A percentile compares a stretch with the other conserved stretches of the same genome.
phyloP scores from a whole-genome alignment of 2,329 filamentous ascomycete species.

The Talaromyces sp. region DNA sequence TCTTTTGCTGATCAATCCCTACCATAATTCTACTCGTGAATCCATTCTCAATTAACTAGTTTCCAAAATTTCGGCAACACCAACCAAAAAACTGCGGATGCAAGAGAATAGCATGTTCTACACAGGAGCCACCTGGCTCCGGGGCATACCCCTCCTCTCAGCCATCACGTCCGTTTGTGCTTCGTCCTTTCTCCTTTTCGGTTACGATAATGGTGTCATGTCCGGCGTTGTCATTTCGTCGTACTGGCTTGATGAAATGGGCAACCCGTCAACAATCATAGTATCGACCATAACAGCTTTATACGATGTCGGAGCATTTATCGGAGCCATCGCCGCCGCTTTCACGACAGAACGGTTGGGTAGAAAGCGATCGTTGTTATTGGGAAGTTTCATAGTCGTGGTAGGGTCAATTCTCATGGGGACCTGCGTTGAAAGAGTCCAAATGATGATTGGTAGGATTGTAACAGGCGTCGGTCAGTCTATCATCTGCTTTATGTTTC shows the following conservation, averaged over 20 bases:
- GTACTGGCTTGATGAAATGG: slow-evolving; percentile 22
- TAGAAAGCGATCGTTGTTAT: slow-evolving; percentile 21
- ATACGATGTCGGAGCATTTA: slow-evolving; percentile 23
- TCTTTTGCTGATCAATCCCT: neutral
- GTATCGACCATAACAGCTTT: slow-evolving; percentile 27
- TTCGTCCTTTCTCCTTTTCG: slow-evolving; percentile 42
- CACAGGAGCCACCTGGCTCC: slow-evolving; percentile 15
- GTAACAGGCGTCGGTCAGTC: slow-evolving; percentile 20
- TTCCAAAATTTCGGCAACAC: neutral
- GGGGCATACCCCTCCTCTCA: slow-evolving; percentile 15
- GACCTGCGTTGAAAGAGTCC: slow-evolving; percentile 11
- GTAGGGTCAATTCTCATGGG: slow-evolving; percentile 21
- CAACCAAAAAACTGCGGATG: neutral
- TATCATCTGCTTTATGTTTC: neutral
- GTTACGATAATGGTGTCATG: slow-evolving; percentile 25
- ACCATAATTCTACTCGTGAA: neutral
- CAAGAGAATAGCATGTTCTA: neutral
- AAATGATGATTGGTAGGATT: slow-evolving; percentile 22
- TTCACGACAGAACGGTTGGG: slow-evolving; percentile 21
- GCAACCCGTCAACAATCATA: slow-evolving; percentile 17
- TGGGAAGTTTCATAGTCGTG: slow-evolving; percentile 18
- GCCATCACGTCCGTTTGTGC: slow-evolving; percentile 21
- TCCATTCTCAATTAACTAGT: neutral
- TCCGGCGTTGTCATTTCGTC: slow-evolving; percentile 23
- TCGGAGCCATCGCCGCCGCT: slow-evolving; percentile 22